Evolutionary conservation across 345 rosid species (phyloP), one percentile per base, ranked within the genome.

Genomic region (Rhizophora apiculata): DNA sequence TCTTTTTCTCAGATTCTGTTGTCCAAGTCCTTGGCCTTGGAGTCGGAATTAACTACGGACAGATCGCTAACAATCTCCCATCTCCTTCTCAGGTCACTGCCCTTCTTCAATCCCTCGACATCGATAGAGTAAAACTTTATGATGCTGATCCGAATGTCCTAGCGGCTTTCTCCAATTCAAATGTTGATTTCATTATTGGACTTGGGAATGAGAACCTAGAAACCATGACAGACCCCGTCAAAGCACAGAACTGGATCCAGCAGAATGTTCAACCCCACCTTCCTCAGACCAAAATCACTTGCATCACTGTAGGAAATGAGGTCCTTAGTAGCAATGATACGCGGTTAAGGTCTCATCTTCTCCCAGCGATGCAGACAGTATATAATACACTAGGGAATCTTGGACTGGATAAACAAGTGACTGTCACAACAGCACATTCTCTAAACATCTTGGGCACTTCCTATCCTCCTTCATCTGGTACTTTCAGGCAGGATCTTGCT

Each of bases 41-140:
- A 43, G 68, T 94, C 18, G 98, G 98, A 70, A 95, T 95, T 48
- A 95, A 95, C 85, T 95, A 95, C 52, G 98, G 99, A 0, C 96
- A 92, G 75, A 85, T 90, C 3, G 99, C 90, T 13, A 82, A 92
- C 80, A 82, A 95, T 80, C 96, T 95, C 18, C 98, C 97, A 2
- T 70, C 97, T 18, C 98, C 93, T 1, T 62, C 86, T 13, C 83
- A 83, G 0, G 99, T 95, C 2, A 65, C 83, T 0, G 29, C 32
- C 18, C 91, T 95, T 13, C 87, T 95, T 53, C 67, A 79, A 46
- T 83, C 97, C 22, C 79, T 95, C 61, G 85, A 90, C 74, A 77
- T 92, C 76, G 83, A 83, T 49, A 78, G 90, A 75, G 88, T 86
- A 11, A 92, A 89, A 68, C 87, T 92, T 60, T 95, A 92, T 60